Evolutionary conservation across 1,284 basidiomycete species (phyloP), one percentile per base, ranked within the genome.

Genomic region (Phlebopus sp.): DNA sequence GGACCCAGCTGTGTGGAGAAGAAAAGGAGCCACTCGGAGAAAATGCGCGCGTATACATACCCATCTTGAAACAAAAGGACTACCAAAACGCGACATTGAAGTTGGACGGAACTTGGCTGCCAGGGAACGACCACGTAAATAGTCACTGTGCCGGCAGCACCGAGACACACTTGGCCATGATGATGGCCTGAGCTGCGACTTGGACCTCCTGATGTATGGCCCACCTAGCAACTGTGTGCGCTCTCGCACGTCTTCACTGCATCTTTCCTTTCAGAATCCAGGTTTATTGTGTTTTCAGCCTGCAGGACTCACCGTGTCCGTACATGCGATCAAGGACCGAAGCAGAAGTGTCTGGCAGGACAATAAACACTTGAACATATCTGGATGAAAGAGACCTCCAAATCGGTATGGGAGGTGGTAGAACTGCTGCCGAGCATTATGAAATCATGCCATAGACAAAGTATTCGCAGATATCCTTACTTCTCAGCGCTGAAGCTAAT

Each of bases 51-150:
- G 14, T 45, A 42, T 43, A 31, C 30, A 46, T 51, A 43, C 55
- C 50, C 31, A 35, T 42, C 30, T 23, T 7, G 60, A 43, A 49
- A 64, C 62, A 60, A 61, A 57, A 57, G 60, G 44, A 59, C 5
- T 47, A 2, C 58, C 46, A 37, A 44, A 42, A 34, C 6, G 41
- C 14, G 47, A 44, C 36, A 18, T 13, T 25, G 38, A 27, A 46
- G 27, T 23, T 7, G 15, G 21, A n/a, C 21, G 25, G 14, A 17
- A 30, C 7, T 31, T 19, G 13, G 29, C 25, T 37, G 18, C 10
- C 25, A 10, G 17, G 36, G 14, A 21, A 43, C 13, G 23, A 4
- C 21, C 30, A 47, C 44, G 44, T 46, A 46, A 46, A 13, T 23
- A 17, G 17, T 41, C 17, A 15, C 13, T 9, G 10, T 44, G 34